Percentiles rank a stretch among this genome's conserved stretches.
Evolutionary conservation across 495 filamentous ascomycete species (phyloP).

Genomic region (Penicillium arizonense): DNA sequence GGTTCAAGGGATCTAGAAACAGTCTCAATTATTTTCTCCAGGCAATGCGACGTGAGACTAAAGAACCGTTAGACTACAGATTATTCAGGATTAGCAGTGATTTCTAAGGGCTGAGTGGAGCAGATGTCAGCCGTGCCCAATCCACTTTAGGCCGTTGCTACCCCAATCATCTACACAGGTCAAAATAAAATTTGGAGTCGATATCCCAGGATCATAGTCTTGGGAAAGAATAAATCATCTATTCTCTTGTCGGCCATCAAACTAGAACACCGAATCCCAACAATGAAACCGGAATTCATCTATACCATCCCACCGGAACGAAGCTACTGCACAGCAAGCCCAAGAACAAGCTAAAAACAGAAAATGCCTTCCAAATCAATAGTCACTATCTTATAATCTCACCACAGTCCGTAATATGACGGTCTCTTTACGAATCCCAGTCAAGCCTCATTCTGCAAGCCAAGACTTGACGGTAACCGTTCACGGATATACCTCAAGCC

Average conservation of each 20-base stretch:
- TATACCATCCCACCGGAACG: background rate
- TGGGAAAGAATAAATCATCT: background rate
- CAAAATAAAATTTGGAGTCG: too few species aligned
- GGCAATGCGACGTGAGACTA: too few species aligned
- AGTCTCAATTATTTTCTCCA: too few species aligned
- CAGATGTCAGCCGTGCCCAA: too few species aligned
- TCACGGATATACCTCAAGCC: background rate
- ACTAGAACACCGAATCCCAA: background rate
- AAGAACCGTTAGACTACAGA: too few species aligned
- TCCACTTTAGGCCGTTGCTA: too few species aligned
- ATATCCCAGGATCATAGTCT: too few species aligned
- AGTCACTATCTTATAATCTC: background rate
- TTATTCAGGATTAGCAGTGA: too few species aligned
- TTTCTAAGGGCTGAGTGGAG: too few species aligned
- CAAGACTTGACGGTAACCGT: slow-evolving; percentile 1
- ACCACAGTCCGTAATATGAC: background rate
- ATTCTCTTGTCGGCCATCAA: background rate
- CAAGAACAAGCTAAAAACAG: background rate
- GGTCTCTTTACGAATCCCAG: background rate
- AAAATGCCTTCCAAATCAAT: background rate
- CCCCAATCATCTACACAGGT: too few species aligned
- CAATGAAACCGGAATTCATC: background rate
- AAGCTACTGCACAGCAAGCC: background rate
- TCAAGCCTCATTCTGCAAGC: background rate
- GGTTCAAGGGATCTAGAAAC: background rate